Base-by-base conservation (phyloP, 2,329 filamentous ascomycete genomes). In the Phoma sp. region DNA sequence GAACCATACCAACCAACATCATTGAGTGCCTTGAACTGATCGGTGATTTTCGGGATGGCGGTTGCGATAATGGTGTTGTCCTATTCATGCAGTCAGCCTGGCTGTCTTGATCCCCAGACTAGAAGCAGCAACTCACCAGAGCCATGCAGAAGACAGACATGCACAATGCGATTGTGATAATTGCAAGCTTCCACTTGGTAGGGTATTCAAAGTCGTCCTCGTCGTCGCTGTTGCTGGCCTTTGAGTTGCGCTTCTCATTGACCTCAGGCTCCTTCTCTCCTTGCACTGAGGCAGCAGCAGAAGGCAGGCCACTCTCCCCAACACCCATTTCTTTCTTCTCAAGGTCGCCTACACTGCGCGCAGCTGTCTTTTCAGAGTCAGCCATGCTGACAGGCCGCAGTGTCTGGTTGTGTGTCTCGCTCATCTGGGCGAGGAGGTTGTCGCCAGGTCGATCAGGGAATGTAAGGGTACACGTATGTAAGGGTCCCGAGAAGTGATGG, bases 11-110 rank as follows among this genome's bases (percentile, higher is more conserved):
- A 80, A 10, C 77, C 78, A 0, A 80, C 75, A 44, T 79, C 77
- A 52, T 78, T 72, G 11, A 80, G 68, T 6, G 76, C 70, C 18
- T 78, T 69, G 67, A 79, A 80, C 44, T 80, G 69, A 69, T 80
- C 76, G 1, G 79, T 80, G 56, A 81, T 81, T 24, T 70, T 68
- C 9, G 79, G 78, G 41, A 81, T 80, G 4, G 79, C 79, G 2
- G 78, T 80, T 10, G 75, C 72, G 39, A 81, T 78, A 33, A 52
- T 57, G 27, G 54, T 57, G 54, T 57, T 57, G 46, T 58, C 55
- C 55, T 53, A 24, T 2, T 33, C 3, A 18, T 18, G 22, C 18
- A 1, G 52, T 55, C 46, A 55, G 46, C 22, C 25, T 50, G 14
- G 13, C 11, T 10, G 30, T 23, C 14, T 23, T n/a, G 38, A 7